These are phyloP conservation scores for Boletus tomentosulus DNA, from an alignment of 768 basidiomycete species.

Conservation along the genomic window DNA sequence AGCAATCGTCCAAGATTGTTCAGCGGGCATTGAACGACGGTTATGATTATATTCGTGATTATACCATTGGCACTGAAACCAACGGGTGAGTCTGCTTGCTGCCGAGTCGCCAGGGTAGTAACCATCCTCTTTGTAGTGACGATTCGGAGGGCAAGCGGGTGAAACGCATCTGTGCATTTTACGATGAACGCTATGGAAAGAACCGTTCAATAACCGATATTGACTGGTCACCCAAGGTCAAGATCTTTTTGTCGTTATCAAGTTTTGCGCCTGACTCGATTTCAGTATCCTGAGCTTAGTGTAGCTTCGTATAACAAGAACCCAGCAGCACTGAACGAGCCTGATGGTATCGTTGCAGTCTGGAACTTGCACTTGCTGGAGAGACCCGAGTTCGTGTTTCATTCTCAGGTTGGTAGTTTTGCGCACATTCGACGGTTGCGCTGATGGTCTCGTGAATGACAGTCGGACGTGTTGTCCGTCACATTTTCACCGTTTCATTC, in stretches of 20 bases:
- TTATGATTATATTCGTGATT: constrained; percentile 97
- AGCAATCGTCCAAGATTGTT: constrained; percentile 91
- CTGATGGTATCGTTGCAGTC: constrained; percentile 93
- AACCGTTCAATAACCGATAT: constrained; percentile 94
- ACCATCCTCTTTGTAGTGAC: constrained; percentile 48
- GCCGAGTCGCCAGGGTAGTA: neutral
- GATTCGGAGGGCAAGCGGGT: constrained; percentile 88
- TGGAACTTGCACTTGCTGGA: constrained; percentile 97
- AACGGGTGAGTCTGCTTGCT: constrained; percentile 56
- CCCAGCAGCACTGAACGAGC: constrained; percentile 87
- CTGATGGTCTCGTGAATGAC: constrained; percentile 9
- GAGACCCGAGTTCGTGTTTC: constrained; percentile 96
- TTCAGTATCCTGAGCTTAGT: constrained; percentile 90
- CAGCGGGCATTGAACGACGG: constrained; percentile 92
- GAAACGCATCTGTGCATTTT: constrained; percentile 92
- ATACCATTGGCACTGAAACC: constrained; percentile 83
- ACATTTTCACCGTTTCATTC: constrained; percentile 98
- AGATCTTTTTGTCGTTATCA: constrained; percentile 3
- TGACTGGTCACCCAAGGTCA: constrained; percentile 96
- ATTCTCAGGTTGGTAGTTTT: constrained; percentile 75
- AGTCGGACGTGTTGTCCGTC: constrained; percentile 98
- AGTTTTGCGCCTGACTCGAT: neutral
- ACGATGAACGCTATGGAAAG: constrained; percentile 85
- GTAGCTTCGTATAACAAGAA: constrained; percentile 99
- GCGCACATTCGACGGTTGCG: neutral